phyloP scores from a whole-genome alignment of 2,329 filamentous ascomycete genomes.

The Nannizziopsis barbatae region DNA sequence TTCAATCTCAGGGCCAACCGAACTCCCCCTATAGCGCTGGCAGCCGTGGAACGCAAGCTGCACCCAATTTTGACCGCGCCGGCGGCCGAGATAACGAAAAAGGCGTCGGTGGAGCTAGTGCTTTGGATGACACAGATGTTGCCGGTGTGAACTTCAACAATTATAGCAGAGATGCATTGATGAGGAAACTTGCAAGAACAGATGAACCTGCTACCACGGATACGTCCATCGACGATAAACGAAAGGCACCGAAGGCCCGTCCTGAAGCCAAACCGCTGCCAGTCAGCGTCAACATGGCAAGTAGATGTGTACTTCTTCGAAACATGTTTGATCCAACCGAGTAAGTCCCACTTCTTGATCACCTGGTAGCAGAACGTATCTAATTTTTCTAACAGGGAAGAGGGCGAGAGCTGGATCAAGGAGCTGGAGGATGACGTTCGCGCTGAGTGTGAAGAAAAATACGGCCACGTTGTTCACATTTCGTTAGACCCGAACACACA shows the following conservation, averaged over 20 bases:
- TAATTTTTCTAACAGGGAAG: constrained; percentile 52
- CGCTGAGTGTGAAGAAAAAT: constrained; percentile 85
- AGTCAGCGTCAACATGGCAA: constrained; percentile 81
- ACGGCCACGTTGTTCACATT: constrained; percentile 96
- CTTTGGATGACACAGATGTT: constrained; percentile 93
- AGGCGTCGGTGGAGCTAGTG: constrained; percentile 74
- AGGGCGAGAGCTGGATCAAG: constrained; percentile 78
- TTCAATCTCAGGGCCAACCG: constrained; percentile 63
- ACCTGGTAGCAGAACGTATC: constrained; percentile 13
- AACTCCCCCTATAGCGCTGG: constrained; percentile 88
- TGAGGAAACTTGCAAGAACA: constrained; percentile 94
- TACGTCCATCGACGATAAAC: constrained; percentile 50
- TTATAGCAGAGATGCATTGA: constrained; percentile 94
- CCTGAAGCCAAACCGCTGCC: constrained; percentile 67
- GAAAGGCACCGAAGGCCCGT: constrained; percentile 64
- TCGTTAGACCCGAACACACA: constrained; percentile 83
- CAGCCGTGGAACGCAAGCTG: constrained; percentile 72
- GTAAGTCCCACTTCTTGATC: constrained; percentile 46
- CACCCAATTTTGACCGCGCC: constrained; percentile 78
- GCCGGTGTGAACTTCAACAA: constrained; percentile 99
- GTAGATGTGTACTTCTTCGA: constrained; percentile 83
- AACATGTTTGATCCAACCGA: constrained; percentile 91
- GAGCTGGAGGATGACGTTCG: constrained; percentile 90
- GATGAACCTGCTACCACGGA: constrained; percentile 59
- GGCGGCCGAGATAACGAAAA: constrained; percentile 84